These are phyloP conservation scores for Taxillus chinensis DNA, from an alignment of 164 flowering plant genomes.

Conservation along the genomic window DNA sequence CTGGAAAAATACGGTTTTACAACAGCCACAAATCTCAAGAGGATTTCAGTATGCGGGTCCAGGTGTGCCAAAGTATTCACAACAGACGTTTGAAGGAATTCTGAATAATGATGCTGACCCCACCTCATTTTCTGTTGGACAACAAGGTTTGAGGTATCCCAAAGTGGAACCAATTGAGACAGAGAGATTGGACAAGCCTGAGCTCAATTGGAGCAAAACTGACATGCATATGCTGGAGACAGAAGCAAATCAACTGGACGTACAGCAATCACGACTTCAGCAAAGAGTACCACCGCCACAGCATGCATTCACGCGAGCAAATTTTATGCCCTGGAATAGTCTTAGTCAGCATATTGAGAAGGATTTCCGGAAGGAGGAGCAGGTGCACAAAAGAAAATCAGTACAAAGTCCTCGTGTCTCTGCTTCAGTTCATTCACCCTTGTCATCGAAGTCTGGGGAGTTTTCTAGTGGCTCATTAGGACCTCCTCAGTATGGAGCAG, in stretches of 20 bases:
- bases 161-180: conserved; percentile 64
- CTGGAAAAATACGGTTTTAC: conserved; percentile 56
- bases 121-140: conserved; percentile 35
- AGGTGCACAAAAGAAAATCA: conserved; percentile 54
- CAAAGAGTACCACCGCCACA: conserved; percentile 47
- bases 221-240: conserved; percentile 27
- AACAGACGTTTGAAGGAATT: conserved; percentile 49
- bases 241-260: conserved; percentile 41
- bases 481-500: conserved; percentile 46
- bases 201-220: conserved; percentile 27
- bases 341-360: conserved; percentile 51
- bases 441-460: conserved; percentile 89
- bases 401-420: conserved; percentile 82
- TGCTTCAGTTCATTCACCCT: conserved; percentile 64
- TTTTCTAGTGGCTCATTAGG: conserved; percentile 76
- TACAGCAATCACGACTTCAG: conserved; percentile 43
- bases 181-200: conserved; percentile 47
- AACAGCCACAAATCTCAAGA: conserved; percentile 49
- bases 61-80: conserved; percentile 46
- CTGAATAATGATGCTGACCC: conserved; percentile 44
- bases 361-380: conserved; percentile 67
- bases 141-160: conserved; percentile 36
- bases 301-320: conserved; percentile 45
- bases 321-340: conserved; percentile 56
- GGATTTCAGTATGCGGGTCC: conserved; percentile 47